Evolutionary conservation across 768 basidiomycete species (phyloP).

Genomic region (Albatrellus ellisii): DNA sequence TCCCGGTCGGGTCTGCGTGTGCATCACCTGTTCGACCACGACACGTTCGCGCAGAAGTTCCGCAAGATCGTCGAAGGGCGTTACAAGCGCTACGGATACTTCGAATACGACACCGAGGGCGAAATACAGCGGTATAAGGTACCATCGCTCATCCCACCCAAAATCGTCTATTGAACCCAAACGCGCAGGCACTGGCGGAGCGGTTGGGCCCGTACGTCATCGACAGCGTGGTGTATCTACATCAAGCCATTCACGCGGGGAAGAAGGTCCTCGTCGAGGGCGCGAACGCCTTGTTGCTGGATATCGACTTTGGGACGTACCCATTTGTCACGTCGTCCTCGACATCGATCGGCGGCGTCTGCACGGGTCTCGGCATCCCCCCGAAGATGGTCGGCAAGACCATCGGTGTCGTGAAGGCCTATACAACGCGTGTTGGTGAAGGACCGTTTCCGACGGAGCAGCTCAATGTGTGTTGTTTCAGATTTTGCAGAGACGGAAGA

Average conservation of each 20-base stretch:
- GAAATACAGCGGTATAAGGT: constrained; percentile 93
- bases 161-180: not conserved
- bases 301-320: constrained; percentile 96
- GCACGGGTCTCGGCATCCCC: constrained; percentile 95
- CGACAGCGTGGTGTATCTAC: constrained; percentile 79
- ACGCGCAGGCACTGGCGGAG: constrained; percentile 58
- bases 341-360: constrained; percentile 89
- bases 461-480: constrained; percentile 48
- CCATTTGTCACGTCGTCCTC: constrained; percentile 94
- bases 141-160: not conserved
- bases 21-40: constrained; percentile 88
- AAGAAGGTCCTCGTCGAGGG: constrained; percentile 91
- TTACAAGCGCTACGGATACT: constrained; percentile 95
- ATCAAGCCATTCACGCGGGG: constrained; percentile 57
- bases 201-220: constrained; percentile 79
- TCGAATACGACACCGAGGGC: constrained; percentile 96
- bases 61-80: constrained; percentile 91
- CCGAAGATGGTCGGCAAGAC: constrained; percentile 76
- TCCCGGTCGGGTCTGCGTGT: constrained; percentile 92
- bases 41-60: constrained; percentile 83
- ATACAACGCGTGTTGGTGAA: constrained; percentile 96
- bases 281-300: constrained; percentile 97
- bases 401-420: constrained; percentile 94
- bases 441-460: constrained; percentile 98
- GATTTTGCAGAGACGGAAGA: not conserved